Percentiles rank a stretch among this genome's conserved stretches.
phyloP scores from a whole-genome alignment of 176 grass and related monocot species.

The Lolium perenne region DNA sequence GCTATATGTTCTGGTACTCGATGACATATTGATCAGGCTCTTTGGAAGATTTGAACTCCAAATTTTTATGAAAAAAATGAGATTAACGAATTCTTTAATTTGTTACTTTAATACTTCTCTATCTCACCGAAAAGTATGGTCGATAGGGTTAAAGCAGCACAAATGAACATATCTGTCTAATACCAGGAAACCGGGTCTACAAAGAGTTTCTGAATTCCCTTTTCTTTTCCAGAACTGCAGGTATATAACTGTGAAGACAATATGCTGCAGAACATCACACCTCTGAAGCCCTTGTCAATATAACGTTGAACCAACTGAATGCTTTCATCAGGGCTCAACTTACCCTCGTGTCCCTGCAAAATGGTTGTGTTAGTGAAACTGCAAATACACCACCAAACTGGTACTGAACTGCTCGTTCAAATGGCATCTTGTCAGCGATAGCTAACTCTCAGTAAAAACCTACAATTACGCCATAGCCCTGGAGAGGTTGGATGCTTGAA shows the following conservation, averaged over 20 bases:
- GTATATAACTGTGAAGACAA: background rate
- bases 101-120: background rate
- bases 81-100: background rate
- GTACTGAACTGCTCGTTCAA: background rate
- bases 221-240: background rate
- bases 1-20: background rate
- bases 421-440: background rate
- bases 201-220: background rate
- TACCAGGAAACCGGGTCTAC: background rate
- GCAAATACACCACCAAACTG: background rate
- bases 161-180: background rate
- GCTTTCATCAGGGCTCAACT: slow-evolving; percentile 48
- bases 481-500: slow-evolving; percentile 93
- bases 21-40: background rate
- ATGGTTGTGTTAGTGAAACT: slow-evolving; percentile 34
- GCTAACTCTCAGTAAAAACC: slow-evolving; percentile 31
- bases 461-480: slow-evolving; percentile 61
- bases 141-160: background rate
- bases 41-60: background rate
- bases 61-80: background rate
- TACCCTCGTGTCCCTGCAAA: slow-evolving; percentile 69
- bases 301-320: slow-evolving; percentile 62
- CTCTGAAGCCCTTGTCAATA: slow-evolving; percentile 88
- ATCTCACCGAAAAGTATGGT: background rate
- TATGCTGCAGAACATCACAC: slow-evolving; percentile 38